A percentile compares a stretch with the other conserved stretches of the same genome.
phyloP scores from a whole-genome alignment of 805 yeast species.

The Saturnispora kantuleensis region DNA sequence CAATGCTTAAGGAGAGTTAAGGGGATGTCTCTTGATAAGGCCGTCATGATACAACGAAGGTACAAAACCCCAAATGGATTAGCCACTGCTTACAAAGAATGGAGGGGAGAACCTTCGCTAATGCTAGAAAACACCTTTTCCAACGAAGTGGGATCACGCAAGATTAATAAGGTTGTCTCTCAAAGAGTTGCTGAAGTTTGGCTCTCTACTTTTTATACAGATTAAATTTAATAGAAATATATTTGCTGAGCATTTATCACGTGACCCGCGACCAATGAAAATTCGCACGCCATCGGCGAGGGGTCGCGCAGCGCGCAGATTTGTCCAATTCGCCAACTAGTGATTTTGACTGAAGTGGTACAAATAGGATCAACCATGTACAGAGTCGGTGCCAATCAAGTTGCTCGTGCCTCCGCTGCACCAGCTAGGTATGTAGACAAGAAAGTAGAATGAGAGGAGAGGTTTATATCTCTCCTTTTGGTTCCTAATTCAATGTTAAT shows the following conservation, averaged over 20 bases:
- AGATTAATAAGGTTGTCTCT: constrained; percentile 42
- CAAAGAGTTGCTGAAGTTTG: constrained; percentile 45
- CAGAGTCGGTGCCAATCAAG: constrained; percentile 44
- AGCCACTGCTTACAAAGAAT: constrained; percentile 35
- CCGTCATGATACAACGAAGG: constrained; percentile 58
- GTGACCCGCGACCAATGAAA: constrained; percentile 5
- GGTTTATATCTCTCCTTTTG: too few species aligned
- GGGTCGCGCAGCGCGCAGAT: background rate
- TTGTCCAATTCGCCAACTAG: background rate
- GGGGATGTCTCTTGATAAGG: constrained; percentile 83
- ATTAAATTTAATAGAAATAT: background rate
- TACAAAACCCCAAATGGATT: constrained; percentile 63
- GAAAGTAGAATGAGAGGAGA: too few species aligned
- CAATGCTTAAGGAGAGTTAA: constrained; percentile 67
- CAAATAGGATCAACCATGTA: constrained; percentile 28
- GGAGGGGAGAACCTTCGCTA: constrained; percentile 23
- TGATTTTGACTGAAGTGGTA: background rate
- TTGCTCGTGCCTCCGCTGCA: constrained; percentile 39
- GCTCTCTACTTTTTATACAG: constrained; percentile 25
- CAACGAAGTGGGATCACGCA: constrained; percentile 40
- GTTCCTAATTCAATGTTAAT: too few species aligned
- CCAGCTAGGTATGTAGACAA: constrained; percentile 37
- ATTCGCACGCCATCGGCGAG: background rate
- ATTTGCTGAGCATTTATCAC: constrained; percentile 6
- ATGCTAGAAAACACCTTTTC: constrained; percentile 25